Percentiles rank a stretch among this genome's conserved stretches.
Conservation (phyloP, 1,139 yeast genomes). For the Eremothecium coryli region DNA sequence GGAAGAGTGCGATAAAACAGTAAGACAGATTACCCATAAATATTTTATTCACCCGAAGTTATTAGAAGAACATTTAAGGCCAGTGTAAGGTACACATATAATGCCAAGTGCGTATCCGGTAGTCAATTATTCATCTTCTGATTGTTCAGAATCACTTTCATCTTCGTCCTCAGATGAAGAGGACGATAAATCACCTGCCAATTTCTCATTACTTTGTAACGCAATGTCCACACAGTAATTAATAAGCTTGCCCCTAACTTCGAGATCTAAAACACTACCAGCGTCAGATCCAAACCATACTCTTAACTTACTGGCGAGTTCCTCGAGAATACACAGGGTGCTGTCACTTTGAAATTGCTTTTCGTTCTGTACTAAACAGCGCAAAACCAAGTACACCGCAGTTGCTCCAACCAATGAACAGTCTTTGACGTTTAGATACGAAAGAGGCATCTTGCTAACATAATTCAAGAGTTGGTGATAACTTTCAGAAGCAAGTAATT, state of each 20-base stretch:
- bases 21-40: no score
- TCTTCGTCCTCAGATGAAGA: not conserved
- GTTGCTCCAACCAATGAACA: constrained; percentile 25
- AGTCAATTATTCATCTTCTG: no score
- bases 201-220: constrained; percentile 7
- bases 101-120: no score
- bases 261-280: constrained; percentile 24
- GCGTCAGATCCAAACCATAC: constrained; percentile 30
- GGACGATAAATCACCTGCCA: not conserved
- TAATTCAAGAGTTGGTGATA: constrained; percentile 19
- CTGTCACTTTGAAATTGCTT: constrained; percentile 12
- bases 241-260: constrained; percentile 28
- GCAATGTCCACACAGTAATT: constrained; percentile 30
- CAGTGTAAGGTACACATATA: no score
- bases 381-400: constrained; percentile 22
- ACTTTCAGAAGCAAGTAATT: constrained; percentile 21
- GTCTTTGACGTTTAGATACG: constrained; percentile 13
- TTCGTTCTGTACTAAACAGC: constrained; percentile 13
- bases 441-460: constrained; percentile 21
- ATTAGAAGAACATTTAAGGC: no score
- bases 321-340: constrained; percentile 21
- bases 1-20: no score
- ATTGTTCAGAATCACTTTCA: not conserved
- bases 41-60: no score
- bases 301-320: constrained; percentile 26